Percentiles rank a stretch among this genome's conserved stretches.
phyloP scores from a whole-genome alignment of 2,329 filamentous ascomycete species.

The Onygenales sp. region DNA sequence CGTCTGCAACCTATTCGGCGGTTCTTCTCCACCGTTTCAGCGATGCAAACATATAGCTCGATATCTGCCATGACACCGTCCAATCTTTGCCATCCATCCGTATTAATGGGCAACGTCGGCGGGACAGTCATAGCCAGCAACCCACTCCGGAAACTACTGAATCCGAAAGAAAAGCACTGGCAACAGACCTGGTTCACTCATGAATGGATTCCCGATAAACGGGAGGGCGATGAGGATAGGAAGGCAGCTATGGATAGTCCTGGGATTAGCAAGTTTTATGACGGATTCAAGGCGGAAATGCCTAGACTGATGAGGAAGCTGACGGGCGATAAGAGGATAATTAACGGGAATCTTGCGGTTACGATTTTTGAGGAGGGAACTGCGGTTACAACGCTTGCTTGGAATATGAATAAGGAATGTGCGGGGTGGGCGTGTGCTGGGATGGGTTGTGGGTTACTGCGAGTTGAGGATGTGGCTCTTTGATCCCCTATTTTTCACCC shows the following conservation, averaged over 20 bases:
- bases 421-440: conserved; percentile 59
- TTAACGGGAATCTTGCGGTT: conserved; percentile 25
- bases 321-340: conserved; percentile 21
- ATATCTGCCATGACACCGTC: conserved; percentile 25
- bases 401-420: conserved; percentile 59
- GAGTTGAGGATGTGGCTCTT: conserved; percentile 56
- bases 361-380: conserved; percentile 54
- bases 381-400: conserved; percentile 52
- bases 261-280: conserved; percentile 34
- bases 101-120: conserved; percentile 43
- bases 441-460: conserved; percentile 57
- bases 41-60: conserved; percentile 37
- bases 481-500: not conserved
- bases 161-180: conserved; percentile 41
- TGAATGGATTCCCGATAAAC: conserved; percentile 38
- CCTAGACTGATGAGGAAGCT: conserved; percentile 23
- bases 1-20: conserved; percentile 41
- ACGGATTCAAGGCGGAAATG: conserved; percentile 34
- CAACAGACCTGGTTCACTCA: conserved; percentile 50
- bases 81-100: conserved; percentile 41
- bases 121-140: conserved; percentile 45
- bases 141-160: conserved; percentile 41
- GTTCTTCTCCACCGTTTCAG: conserved; percentile 41
- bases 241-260: conserved; percentile 11
- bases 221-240: conserved; percentile 7